Base-by-base conservation (phyloP, 2,329 filamentous ascomycete genomes). In the Pyrenochaeta sp. region DNA sequence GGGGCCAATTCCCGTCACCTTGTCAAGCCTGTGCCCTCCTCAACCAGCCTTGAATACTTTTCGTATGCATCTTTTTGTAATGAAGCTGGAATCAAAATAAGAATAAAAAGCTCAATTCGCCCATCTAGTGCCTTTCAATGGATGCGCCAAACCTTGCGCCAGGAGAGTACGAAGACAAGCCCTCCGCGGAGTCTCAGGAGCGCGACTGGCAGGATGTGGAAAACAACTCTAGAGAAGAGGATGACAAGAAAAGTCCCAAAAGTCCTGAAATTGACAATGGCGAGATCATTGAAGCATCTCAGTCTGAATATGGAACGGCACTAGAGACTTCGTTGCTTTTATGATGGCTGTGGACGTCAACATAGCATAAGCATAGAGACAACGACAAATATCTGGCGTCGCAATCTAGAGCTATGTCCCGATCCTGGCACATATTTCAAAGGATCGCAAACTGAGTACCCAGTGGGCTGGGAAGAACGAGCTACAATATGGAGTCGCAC, bases 391-490 rank as follows among this genome's bases (percentile, higher is more conserved):
- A 54, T 60, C 4, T 60, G 53, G 53, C 46, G 57, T 10, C 44
- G 35, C n/a, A 31, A 35, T 48, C 35, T 60, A 3, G 56, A 56
- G 1, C 33, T 60, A n/a, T 54, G 46, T 17, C 47, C 53, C 2
- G 47, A 54, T 17, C 53, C 50, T 33, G 50, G 50, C 2, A 45
- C 30, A n/a, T 33, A 55, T 35, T 32, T 51, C 41, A 54, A 54
- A 45, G 50, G 39, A 33, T 54, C 57, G 1, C 9, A 35, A 12
- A 35, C 40, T n/a, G 44, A 51, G 14, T 60, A 44, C 33, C 57
- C 57, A 3, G 39, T 60, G 2, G 57, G 46, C 7, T 60, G 54
- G 57, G 50, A 57, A 48, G 54, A 57, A 46, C 39, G 45, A 31
- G 54, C 45, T 4, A 57, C 50, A 20, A 44, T 60, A n/a, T 60